Conservation (phyloP, 1,284 basidiomycete species). For the Ustilago shanxiensis region DNA sequence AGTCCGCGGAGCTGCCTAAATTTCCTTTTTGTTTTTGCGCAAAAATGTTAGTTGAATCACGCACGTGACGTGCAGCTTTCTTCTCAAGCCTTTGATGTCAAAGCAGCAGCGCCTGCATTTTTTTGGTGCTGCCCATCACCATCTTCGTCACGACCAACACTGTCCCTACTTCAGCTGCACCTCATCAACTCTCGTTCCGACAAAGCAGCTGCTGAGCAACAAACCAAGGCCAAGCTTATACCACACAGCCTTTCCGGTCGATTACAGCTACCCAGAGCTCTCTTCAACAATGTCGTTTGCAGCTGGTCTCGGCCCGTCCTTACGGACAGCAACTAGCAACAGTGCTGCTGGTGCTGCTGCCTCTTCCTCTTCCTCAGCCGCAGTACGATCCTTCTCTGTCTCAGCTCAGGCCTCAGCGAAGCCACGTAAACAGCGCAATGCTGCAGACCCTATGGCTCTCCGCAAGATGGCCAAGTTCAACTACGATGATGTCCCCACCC, state of each 20-base stretch:
- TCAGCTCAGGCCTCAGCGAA: conserved; percentile 44
- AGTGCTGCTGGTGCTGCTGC: conserved; percentile 12
- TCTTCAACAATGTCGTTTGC: conserved; percentile 23
- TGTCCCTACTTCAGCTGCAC: neutral
- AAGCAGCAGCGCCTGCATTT: neutral
- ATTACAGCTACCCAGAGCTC: neutral
- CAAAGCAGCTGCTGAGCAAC: neutral
- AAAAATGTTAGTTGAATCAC: neutral
- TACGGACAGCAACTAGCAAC: conserved; percentile 25
- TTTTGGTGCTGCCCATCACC: conserved; percentile 8
- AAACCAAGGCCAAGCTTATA: neutral
- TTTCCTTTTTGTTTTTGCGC: neutral
- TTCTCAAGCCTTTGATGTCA: conserved; percentile 15
- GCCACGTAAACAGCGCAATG: conserved; percentile 52
- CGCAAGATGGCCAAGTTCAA: conserved; percentile 60
- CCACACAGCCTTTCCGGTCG: neutral
- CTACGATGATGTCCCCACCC: conserved; percentile 67
- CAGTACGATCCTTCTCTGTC: conserved; percentile 43
- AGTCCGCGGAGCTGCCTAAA: conserved; percentile 6
- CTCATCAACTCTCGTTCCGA: neutral
- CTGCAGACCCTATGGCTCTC: conserved; percentile 54
- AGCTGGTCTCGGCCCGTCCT: conserved; percentile 26
- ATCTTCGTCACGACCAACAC: neutral
- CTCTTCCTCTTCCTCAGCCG: conserved; percentile 27
- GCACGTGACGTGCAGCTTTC: conserved; percentile 30